Conservation (phyloP, 768 basidiomycete species). For the Exsudoporus frostii region DNA sequence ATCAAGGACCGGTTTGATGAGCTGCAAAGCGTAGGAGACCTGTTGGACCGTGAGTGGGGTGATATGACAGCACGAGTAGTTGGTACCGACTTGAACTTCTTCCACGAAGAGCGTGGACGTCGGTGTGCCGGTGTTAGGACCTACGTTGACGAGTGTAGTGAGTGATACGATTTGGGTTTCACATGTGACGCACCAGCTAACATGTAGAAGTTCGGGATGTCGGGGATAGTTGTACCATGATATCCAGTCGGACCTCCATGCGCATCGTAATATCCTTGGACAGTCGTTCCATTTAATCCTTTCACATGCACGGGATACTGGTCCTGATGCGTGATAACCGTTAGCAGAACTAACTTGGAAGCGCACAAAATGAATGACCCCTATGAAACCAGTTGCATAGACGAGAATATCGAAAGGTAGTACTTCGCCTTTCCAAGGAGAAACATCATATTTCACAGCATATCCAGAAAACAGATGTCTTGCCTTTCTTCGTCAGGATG, state of each 20-base stretch:
- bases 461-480: not conserved
- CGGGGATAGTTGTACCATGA: slow-evolving; percentile 31
- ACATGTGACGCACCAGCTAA: slow-evolving; percentile 23
- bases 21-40: slow-evolving; percentile 29
- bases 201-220: slow-evolving; percentile 37
- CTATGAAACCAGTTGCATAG: slow-evolving; percentile 33
- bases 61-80: not conserved
- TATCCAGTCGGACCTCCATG: slow-evolving; percentile 36
- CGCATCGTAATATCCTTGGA: slow-evolving; percentile 28
- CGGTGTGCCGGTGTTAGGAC: slow-evolving; percentile 27
- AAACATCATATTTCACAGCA: not conserved
- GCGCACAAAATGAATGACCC: slow-evolving; percentile 16
- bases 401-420: slow-evolving; percentile 34
- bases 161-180: not conserved
- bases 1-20: slow-evolving; percentile 28
- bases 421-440: slow-evolving; percentile 20
- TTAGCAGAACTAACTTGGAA: not conserved
- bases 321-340: slow-evolving; percentile 10
- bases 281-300: slow-evolving; percentile 21
- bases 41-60: not conserved
- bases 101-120: slow-evolving; percentile 27
- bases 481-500: slow-evolving; percentile 25
- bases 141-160: slow-evolving; percentile 4
- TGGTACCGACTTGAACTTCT: slow-evolving; percentile 27
- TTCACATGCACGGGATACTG: slow-evolving; percentile 21